Evolutionary conservation across 352 stramenopile species (phyloP), one percentile per base, ranked within the genome.

Genomic region (Phytophthora sp.): DNA sequence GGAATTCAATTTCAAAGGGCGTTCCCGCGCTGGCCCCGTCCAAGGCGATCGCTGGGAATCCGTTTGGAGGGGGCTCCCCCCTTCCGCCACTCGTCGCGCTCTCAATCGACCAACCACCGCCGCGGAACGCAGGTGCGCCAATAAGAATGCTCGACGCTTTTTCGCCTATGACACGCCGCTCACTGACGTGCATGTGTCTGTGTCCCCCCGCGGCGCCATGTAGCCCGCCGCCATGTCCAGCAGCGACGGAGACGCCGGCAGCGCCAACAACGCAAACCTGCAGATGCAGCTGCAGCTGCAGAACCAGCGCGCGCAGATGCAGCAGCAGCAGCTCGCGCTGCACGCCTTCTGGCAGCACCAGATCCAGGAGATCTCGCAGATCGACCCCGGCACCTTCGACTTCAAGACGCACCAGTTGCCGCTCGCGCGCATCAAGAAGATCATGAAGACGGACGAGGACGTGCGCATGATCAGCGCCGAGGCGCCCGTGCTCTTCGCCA

Each of bases 381-480:
- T 96, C 39, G 84, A 95, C 72, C 79, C 84, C 20, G 90, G 87
- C 66, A 66, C 80, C 28, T 92, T 92, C 54, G 88, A 96, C 63
- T 95, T 96, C 51, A 93, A 94, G 73, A 93, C 82, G 60, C 82
- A 96, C 64, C 87, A 97, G 50, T 77, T 98, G 34, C 92, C 93
- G 26, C 87, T 98, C 54, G 92, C 93, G 46, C 87, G 93, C 46
- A 97, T 98, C 62, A 98, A 98, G 80, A 97, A 97, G 65, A 98
- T 98, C 76, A 98, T 98, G 93, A 97, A 97, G 76, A 94, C 91
- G 42, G 93, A 98, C 72, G 93, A 98, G 59, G 91, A 97, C 69
- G 87, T 98, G 37, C 87, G 88, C 28, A 98, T 98, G 92, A 98
- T 98, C 72, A 96, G 88, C 43, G 89, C 89, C 0, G 93, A 98